Evolutionary conservation across 345 rosid genomes (phyloP), one percentile per base, ranked within the genome.

Genomic region (Xanthoceras sorbifolium): DNA sequence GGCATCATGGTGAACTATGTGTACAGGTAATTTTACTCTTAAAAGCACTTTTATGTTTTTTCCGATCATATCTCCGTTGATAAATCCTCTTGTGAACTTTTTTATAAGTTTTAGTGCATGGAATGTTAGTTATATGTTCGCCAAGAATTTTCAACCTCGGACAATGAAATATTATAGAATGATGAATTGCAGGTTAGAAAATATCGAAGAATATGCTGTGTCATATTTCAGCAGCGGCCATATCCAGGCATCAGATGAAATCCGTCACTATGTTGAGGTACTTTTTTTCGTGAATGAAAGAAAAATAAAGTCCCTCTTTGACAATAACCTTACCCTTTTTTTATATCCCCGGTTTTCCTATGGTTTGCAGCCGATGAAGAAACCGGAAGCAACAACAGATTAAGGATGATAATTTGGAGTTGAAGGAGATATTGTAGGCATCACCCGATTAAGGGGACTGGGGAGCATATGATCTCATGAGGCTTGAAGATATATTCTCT

Each of bases 1-100:
- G 94, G 98, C 77, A 88, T 93, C 66, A 92, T 93, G 98, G 98
- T 92, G 69, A 96, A 93, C 80, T 93, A 92, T 63, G 86, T 91
- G 68, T 96, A 96, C 84, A 93, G 98, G 98, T 93, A 84, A 69
- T 63, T 28, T 72, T 64, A 26, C n/a, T 5, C 52, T 72, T 31
- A 70, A 70, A 23, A 28, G 12, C 72, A 42, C 52, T 34, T 22
- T 31, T n/a, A 22, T 31, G 40, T 29, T n/a, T 55, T 26, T 11
- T n/a, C n/a, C 5, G 34, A 46, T 64, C 42, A 20, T 29, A 15
- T 38, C 44, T 18, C 34, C 17, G 28, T 65, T 65, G 67, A 62
- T 22, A 36, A 38, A 69, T 69, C 40, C 42, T 59, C 22, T 23
- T 59, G 31, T 25, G 54, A 55, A 34, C 20, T 12, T 10, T 9